Conservation (phyloP, 208 protist species). For the Crithidia acanthocephali region DNA sequence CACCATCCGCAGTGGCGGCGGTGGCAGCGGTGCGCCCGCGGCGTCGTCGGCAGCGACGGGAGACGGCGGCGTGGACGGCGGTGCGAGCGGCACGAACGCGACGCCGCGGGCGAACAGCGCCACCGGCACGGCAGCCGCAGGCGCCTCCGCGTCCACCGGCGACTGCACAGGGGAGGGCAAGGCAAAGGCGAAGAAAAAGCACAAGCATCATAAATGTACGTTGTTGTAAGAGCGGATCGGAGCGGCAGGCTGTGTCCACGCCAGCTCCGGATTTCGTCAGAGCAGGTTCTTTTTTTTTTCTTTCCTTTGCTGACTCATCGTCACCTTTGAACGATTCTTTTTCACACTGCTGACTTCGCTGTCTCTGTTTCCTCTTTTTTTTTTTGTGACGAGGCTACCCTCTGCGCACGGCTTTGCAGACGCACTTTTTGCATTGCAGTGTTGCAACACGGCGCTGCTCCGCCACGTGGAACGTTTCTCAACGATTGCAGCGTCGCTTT, state of each 20-base stretch:
- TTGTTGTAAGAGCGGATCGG: constrained; percentile 13
- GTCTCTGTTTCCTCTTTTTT: background rate
- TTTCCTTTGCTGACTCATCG: too few relatives aligned
- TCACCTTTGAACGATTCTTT: too few relatives aligned
- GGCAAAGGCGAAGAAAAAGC: constrained; percentile 2
- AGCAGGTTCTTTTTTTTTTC: too few relatives aligned
- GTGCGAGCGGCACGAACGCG: background rate
- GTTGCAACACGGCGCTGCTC: too few relatives aligned
- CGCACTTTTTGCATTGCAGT: too few relatives aligned
- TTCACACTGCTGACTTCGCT: too few relatives aligned
- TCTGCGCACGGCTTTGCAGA: too few relatives aligned
- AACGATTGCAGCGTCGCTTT: background rate
- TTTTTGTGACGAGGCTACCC: too few relatives aligned
- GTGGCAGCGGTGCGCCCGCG: background rate
- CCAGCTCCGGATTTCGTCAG: too few relatives aligned
- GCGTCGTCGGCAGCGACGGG: background rate
- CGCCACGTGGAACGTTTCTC: too few relatives aligned
- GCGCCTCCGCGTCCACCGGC: background rate
- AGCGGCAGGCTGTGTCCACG: too few relatives aligned
- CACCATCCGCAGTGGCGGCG: constrained; percentile 32
- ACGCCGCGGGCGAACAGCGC: constrained; percentile 2
- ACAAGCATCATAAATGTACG: constrained; percentile 22
- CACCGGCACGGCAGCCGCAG: background rate
- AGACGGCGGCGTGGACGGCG: background rate
- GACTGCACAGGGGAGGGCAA: constrained; percentile 20